These are phyloP conservation scores for Diaporthe australafricana DNA, from an alignment of 2,329 filamentous ascomycete species.

Conservation along the genomic window DNA sequence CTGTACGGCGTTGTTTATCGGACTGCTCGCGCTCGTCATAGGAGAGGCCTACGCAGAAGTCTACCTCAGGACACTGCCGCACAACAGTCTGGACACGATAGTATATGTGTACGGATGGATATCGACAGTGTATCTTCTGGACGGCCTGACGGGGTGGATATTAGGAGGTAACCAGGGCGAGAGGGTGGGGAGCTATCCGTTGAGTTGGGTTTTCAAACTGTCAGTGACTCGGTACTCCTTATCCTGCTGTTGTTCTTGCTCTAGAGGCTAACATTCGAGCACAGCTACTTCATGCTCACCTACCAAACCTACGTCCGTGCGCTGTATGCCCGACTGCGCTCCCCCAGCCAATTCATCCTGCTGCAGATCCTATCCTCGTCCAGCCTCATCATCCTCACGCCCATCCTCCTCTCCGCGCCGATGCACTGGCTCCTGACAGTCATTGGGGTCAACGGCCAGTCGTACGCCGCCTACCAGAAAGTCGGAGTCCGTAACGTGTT, in stretches of 20 bases:
- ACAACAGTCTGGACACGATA: slow-evolving; percentile 74
- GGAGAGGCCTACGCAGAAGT: slow-evolving; percentile 78
- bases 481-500: slow-evolving; percentile 75
- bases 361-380: slow-evolving; percentile 74
- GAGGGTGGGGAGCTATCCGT: slow-evolving; percentile 75
- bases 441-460: slow-evolving; percentile 67
- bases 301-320: slow-evolving; percentile 79
- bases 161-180: slow-evolving; percentile 74
- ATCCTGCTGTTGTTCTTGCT: neutral
- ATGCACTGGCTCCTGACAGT: slow-evolving; percentile 67
- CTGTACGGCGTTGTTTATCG: slow-evolving; percentile 71
- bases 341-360: slow-evolving; percentile 72
- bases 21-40: slow-evolving; percentile 73
- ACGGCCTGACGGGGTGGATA: slow-evolving; percentile 75
- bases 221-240: slow-evolving; percentile 50
- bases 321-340: slow-evolving; percentile 75
- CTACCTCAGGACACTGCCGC: slow-evolving; percentile 74
- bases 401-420: slow-evolving; percentile 70
- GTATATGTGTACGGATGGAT: slow-evolving; percentile 80
- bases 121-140: slow-evolving; percentile 72
- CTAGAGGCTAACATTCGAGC: slow-evolving; percentile 10
- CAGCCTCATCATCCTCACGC: slow-evolving; percentile 71
- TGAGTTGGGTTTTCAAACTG: slow-evolving; percentile 79
- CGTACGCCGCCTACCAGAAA: slow-evolving; percentile 74
- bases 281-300: slow-evolving; percentile 74